Base-by-base conservation (phyloP, 176 grass and related monocot genomes). In the Ananas comosus region DNA sequence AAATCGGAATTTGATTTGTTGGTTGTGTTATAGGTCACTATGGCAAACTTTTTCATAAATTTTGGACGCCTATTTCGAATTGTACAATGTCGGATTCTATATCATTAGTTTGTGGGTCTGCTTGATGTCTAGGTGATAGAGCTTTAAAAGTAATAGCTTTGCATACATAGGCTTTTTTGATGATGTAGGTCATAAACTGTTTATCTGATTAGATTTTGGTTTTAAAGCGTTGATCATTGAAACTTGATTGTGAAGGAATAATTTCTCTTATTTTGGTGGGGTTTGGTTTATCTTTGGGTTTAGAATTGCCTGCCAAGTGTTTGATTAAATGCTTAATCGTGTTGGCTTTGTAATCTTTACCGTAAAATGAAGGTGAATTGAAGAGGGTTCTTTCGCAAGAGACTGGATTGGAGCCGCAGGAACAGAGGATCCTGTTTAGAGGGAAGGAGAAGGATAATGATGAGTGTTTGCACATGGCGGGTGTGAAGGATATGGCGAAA, bases 401-500 rank as follows among this genome's bases (percentile, higher is more conserved):
- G 67, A 85, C 87, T 71, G 89, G 84, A 11, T 66, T 99, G 72
- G 87, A 86, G 28, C 72, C 85, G 56, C 71, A 87, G 53, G 79
- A 83, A 64, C 94, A 93, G 84, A 93, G 89, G 64, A 73, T 99
- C 57, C 63, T 93, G 51, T 93, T 93, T 68, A 75, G 85, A 64
- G 90, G 94, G 47, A 99, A 82, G 71, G 89, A 93, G 90, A 99
- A 90, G 80, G 76, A 68, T 57, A 80, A 90, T 70, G 56, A 74
- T 11, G 94, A 93, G 63, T 81, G 69, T 74, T 70, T 99, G 72
- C 87, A 93, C 25, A 66, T 78, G 52, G 78, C 75, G 27, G 90
- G 94, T 27, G 67, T 84, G 51, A 99, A 99, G 72, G 82, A 99
- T 76, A 83, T 80, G 74, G 79, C 94, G 28, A 93, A 99, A 74